Evolutionary conservation across 2,329 filamentous ascomycete genomes (phyloP).

Genomic region (Capronia americana): DNA sequence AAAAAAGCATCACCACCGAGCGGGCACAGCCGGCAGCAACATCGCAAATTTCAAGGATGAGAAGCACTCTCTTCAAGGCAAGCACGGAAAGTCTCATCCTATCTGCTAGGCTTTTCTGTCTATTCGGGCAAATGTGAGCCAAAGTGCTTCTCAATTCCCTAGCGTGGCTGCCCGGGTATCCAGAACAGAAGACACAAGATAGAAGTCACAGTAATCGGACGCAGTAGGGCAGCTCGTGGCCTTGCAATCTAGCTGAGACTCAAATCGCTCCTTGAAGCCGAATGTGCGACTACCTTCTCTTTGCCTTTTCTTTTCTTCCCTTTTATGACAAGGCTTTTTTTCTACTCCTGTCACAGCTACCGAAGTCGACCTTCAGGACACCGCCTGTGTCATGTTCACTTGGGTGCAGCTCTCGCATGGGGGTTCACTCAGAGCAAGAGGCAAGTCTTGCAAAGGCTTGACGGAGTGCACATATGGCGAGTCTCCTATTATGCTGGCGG

Average conservation of each 20-base stretch:
- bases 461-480: no score
- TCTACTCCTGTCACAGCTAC: no score
- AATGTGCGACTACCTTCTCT: no score
- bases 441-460: no score
- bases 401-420: no score
- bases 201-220: background rate
- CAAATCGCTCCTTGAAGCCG: background rate
- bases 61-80: constrained; percentile 78
- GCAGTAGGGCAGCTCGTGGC: background rate
- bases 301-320: no score
- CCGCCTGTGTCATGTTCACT: no score
- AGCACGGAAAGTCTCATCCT: constrained; percentile 87
- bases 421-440: no score
- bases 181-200: background rate
- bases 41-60: constrained; percentile 68
- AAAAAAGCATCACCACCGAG: constrained; percentile 60
- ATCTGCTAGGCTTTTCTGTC: constrained; percentile 67
- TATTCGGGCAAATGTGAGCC: background rate
- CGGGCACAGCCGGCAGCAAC: constrained; percentile 57
- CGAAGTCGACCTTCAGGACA: no score
- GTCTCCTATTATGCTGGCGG: no score
- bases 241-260: background rate
- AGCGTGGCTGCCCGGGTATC: background rate
- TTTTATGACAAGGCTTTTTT: no score
- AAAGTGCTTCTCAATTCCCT: background rate